These are phyloP conservation scores for Maudiozyma bulderi DNA, from an alignment of 805 yeast genomes.

Conservation along the genomic window DNA sequence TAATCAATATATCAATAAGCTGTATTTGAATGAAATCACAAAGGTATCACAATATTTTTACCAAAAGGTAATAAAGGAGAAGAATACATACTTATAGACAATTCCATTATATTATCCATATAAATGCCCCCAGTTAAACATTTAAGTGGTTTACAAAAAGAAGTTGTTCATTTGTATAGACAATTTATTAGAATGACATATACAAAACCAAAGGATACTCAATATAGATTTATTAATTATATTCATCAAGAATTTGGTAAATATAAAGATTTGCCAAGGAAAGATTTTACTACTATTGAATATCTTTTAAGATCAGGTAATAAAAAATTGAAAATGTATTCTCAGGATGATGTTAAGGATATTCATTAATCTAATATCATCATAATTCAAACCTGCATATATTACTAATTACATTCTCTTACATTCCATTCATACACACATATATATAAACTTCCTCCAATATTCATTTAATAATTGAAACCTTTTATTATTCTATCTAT, in stretches of 20 bases:
- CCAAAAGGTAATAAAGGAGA: too few relatives aligned
- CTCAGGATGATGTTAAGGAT: slow-evolving; percentile 62
- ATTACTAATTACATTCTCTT: neutral
- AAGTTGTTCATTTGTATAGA: slow-evolving; percentile 42
- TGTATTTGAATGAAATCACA: too few relatives aligned
- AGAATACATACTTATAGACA: too few relatives aligned
- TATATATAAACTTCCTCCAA: neutral
- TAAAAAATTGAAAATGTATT: slow-evolving; percentile 61
- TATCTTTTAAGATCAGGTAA: slow-evolving; percentile 71
- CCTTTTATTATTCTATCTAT: neutral
- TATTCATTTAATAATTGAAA: neutral
- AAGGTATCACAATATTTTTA: too few relatives aligned
- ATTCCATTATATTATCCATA: too few relatives aligned
- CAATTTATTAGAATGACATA: slow-evolving; percentile 37
- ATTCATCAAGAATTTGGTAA: slow-evolving; percentile 56
- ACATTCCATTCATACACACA: neutral
- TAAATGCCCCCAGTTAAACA: slow-evolving; percentile 18
- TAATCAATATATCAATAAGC: too few relatives aligned
- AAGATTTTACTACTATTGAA: slow-evolving; percentile 79
- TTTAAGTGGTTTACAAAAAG: slow-evolving; percentile 42
- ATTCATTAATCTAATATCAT: slow-evolving; percentile 31
- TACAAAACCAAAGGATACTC: slow-evolving; percentile 39
- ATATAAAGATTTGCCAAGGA: slow-evolving; percentile 49
- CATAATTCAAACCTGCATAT: neutral
- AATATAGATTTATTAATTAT: slow-evolving; percentile 36